phyloP scores from a whole-genome alignment of 352 stramenopile species.

The Phytophthora pinifolia region DNA sequence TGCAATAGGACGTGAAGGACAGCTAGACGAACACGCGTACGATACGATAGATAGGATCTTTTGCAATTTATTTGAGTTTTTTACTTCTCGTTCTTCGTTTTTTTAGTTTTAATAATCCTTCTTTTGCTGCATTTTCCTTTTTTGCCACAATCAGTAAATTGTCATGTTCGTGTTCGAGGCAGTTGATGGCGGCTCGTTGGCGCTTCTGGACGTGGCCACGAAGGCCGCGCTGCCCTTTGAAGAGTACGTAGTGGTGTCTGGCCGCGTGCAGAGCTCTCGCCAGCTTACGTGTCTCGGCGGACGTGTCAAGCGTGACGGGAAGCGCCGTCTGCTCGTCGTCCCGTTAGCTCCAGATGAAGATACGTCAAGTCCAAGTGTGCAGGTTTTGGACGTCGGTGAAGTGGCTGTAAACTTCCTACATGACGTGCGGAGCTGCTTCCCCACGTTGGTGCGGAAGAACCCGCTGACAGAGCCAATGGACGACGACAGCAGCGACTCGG shows the following conservation, averaged over 20 bases:
- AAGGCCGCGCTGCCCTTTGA: conserved; percentile 62
- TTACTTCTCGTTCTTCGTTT: conserved; percentile 15
- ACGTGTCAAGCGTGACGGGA: conserved; percentile 46
- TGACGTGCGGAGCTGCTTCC: conserved; percentile 62
- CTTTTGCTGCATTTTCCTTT: conserved; percentile 2
- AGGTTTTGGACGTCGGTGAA: conserved; percentile 67
- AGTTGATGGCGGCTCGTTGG: conserved; percentile 20
- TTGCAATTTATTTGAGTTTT: conserved; percentile 12
- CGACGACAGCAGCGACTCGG: conserved; percentile 39
- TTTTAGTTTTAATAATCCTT: conserved; percentile 10
- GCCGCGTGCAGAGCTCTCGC: conserved; percentile 27
- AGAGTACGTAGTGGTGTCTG: conserved; percentile 55
- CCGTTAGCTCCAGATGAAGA: conserved; percentile 30
- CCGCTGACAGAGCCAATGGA: conserved; percentile 32
- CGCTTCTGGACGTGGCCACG: conserved; percentile 36
- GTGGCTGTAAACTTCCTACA: conserved; percentile 50
- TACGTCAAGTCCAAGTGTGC: conserved; percentile 19
- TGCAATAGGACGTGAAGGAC: not conserved
- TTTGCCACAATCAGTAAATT: conserved; percentile 13
- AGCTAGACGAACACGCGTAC: conserved; percentile 2
- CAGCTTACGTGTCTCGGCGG: conserved; percentile 68
- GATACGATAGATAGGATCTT: conserved; percentile 21
- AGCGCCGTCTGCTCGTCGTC: conserved; percentile 49
- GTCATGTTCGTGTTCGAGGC: conserved; percentile 56
- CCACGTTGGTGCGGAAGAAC: conserved; percentile 58